Conservation (phyloP, 768 basidiomycete species). For the Kwoniella dejecticola region DNA sequence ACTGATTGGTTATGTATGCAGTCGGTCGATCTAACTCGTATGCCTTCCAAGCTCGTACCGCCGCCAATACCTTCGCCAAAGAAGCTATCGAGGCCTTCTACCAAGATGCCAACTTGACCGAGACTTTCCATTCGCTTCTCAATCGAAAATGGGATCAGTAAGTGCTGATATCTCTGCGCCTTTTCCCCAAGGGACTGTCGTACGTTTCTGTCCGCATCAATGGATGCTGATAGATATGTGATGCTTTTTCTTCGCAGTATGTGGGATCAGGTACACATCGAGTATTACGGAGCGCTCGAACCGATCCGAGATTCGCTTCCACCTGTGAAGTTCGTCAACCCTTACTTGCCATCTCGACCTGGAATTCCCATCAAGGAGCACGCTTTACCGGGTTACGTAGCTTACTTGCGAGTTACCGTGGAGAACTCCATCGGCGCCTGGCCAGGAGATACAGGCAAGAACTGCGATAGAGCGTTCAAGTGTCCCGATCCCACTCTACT, state of each 20-base stretch:
- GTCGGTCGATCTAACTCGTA: conserved; percentile 65
- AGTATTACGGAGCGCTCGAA: conserved; percentile 59
- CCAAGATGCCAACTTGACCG: conserved; percentile 65
- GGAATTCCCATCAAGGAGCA: conserved; percentile 55
- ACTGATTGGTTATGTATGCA: not conserved
- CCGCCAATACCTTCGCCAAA: conserved; percentile 65
- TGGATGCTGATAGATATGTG: not conserved
- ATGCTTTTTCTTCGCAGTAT: conserved; percentile 5
- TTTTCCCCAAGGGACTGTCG: not conserved
- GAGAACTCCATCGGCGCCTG: conserved; percentile 68
- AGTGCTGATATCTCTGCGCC: not conserved
- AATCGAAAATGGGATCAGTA: conserved; percentile 67
- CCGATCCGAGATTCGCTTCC: conserved; percentile 65
- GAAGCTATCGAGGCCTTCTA: conserved; percentile 65
- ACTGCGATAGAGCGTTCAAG: conserved; percentile 59
- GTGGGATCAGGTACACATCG: conserved; percentile 37
- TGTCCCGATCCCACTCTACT: conserved; percentile 58
- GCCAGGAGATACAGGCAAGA: conserved; percentile 69
- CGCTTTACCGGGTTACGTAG: conserved; percentile 61
- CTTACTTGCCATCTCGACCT: conserved; percentile 64
- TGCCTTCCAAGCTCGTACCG: conserved; percentile 67
- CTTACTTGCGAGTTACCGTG: conserved; percentile 66
- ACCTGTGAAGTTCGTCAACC: conserved; percentile 38
- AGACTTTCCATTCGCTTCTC: conserved; percentile 64
- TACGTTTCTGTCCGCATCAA: not conserved